Evolutionary conservation across 768 basidiomycete species (phyloP), one percentile per base, ranked within the genome.

Genomic region (Kwoniella shandongensis): DNA sequence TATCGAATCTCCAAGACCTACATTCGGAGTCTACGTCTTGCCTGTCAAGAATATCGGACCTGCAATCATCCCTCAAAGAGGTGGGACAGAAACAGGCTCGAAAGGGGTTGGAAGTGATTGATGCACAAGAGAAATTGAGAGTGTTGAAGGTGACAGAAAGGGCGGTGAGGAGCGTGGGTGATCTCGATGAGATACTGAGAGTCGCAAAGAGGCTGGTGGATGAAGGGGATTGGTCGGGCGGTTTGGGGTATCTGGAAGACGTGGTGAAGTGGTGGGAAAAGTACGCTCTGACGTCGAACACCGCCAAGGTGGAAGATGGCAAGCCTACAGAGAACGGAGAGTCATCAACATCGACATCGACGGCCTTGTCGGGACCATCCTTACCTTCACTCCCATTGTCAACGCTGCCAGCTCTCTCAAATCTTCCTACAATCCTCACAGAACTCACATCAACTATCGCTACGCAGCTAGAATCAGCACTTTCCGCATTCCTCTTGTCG

Each of bases 1-100:
- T 99, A 35, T 84, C 91, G 6, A 99, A 99, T 75, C 81, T 99
- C 7, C 89, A 96, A 69, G 88, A 91, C 61, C 83, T 99, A 11
- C 91, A 92, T 70, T 83, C 88, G 4, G 91, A 96, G 72, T 93
- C 91, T 0, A 83, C 87, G 45, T 82, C 85, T 45, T 93, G 92
- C 69, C 81, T 98, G 5, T 78, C 81, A 41, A 85, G 88, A 44
- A 89, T 97, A 58, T 79, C 82, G 7, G 81, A 84, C 25, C 81
- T 98, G 4, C 88, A 89, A 22, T 72, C 76, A 0, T 82, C 89
- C 48, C 81, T 99, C 12, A 80, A 80, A 40, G 85, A 88, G 22
- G 86, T 94, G 1, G 89, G 93, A 69, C 81, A 83, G 62, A 83
- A 84, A 46, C 83, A 85, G 17, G 89, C 93, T 0, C 84, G 85